These are phyloP conservation scores for Trichopus zeylanicus DNA, from an alignment of 116 monocot species.

Conservation along the genomic window DNA sequence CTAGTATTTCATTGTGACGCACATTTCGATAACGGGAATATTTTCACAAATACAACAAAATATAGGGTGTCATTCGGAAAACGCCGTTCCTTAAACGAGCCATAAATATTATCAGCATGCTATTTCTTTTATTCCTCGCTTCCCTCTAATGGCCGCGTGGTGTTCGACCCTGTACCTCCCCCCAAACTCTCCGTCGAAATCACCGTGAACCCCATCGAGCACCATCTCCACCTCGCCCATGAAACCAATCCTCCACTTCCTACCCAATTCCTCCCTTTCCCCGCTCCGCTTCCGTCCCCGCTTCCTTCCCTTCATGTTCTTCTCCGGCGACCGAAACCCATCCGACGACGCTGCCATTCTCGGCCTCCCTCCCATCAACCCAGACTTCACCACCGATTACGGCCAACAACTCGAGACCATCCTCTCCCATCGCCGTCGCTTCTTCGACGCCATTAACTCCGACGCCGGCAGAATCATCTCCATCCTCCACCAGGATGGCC, in stretches of 20 bases:
- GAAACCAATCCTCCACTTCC: background rate
- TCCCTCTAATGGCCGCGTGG: too few relatives aligned
- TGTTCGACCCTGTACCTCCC: too few relatives aligned
- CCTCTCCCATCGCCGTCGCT: background rate
- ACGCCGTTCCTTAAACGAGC: too few relatives aligned
- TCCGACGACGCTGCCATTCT: background rate
- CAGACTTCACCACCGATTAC: background rate
- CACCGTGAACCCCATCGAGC: too few relatives aligned
- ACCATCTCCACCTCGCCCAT: background rate
- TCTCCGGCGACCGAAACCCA: background rate
- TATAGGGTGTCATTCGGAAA: too few relatives aligned
- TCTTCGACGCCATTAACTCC: conserved; percentile 7
- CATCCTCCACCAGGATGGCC: conserved; percentile 62
- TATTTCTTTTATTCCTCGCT: too few relatives aligned
- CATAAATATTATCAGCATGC: too few relatives aligned
- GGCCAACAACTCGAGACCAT: background rate
- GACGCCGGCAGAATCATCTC: conserved; percentile 36
- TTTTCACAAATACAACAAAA: too few relatives aligned
- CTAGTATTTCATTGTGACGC: too few relatives aligned
- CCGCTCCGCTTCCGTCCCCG: background rate
- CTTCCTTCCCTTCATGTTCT: background rate
- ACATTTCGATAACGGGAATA: too few relatives aligned
- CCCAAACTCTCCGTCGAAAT: background rate
- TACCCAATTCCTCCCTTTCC: background rate
- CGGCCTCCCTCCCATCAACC: background rate